Evolutionary conservation across 2,329 filamentous ascomycete genomes (phyloP).

Genomic region (Diaporthe humulicola): DNA sequence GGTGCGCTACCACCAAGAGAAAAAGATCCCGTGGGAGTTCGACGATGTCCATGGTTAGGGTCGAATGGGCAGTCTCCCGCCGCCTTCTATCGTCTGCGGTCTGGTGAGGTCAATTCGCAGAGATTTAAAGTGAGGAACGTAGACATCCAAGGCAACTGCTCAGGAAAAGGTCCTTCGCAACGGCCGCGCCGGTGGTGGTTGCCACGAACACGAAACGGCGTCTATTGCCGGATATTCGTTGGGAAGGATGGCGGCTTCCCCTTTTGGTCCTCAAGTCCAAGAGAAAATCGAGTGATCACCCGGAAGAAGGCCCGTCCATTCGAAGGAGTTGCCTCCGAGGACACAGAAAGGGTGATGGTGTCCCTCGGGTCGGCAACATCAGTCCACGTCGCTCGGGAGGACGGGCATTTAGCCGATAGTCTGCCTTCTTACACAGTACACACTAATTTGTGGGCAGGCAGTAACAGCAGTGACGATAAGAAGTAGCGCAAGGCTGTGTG

Average conservation of each 20-base stretch:
- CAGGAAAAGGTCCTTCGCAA: neutral
- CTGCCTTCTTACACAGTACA: neutral
- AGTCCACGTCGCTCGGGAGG: constrained; percentile 8
- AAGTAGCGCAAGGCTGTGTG: neutral
- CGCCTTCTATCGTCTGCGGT: neutral
- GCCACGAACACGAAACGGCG: neutral
- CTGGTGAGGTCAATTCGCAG: neutral
- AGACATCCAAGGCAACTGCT: neutral
- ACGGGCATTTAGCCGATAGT: constrained; percentile 12
- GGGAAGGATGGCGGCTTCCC: neutral
- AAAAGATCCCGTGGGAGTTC: constrained; percentile 71
- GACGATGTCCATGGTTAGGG: constrained; percentile 51
- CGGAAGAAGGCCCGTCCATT: neutral
- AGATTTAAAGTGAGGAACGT: neutral
- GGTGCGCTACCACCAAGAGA: constrained; percentile 62
- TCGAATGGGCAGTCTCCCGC: constrained; percentile 46
- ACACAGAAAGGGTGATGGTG: neutral
- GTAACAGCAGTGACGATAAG: neutral
- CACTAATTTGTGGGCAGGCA: neutral
- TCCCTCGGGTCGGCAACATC: neutral
- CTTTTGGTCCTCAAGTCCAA: neutral
- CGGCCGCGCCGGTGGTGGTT: neutral
- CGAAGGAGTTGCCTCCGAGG: neutral
- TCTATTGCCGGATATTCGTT: neutral
- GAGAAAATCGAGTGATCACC: neutral